These are phyloP conservation scores for Arthrinium puccinioides DNA, from an alignment of 2,329 filamentous ascomycete species.

Conservation along the genomic window DNA sequence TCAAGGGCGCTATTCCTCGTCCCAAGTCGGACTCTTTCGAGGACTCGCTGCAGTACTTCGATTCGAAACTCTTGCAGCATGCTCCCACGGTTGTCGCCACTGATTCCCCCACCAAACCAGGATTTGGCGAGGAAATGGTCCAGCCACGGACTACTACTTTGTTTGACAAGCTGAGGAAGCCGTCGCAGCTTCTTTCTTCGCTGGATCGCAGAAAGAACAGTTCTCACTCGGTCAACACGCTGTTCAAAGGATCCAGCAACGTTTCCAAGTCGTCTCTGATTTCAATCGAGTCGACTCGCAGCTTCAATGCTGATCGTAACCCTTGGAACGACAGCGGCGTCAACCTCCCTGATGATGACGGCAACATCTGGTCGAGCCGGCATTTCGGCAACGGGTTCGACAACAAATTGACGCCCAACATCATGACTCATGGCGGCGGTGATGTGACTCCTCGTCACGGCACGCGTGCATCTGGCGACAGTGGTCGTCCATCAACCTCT, in stretches of 20 bases:
- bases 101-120: constrained; percentile 82
- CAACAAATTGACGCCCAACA: constrained; percentile 49
- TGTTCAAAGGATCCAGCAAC: constrained; percentile 90
- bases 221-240: constrained; percentile 73
- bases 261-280: constrained; percentile 93
- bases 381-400: constrained; percentile 59
- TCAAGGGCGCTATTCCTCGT: constrained; percentile 93
- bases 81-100: constrained; percentile 73
- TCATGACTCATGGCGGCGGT: constrained; percentile 63
- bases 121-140: constrained; percentile 73
- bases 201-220: constrained; percentile 93
- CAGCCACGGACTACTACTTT: constrained; percentile 73
- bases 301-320: constrained; percentile 84
- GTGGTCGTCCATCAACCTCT: constrained; percentile 86
- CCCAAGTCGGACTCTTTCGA: constrained; percentile 99
- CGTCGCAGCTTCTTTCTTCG: constrained; percentile 75
- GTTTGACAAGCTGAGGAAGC: constrained; percentile 90
- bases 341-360: constrained; percentile 84
- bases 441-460: constrained; percentile 80
- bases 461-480: constrained; percentile 79
- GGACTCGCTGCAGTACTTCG: constrained; percentile 92
- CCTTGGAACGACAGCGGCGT: constrained; percentile 98
- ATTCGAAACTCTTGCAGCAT: constrained; percentile 92
- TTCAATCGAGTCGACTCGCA: constrained; percentile 91
- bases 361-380: constrained; percentile 53